Evolutionary conservation across 2,329 filamentous ascomycete species (phyloP).

Genomic region (Dothideomycetes sp.): DNA sequence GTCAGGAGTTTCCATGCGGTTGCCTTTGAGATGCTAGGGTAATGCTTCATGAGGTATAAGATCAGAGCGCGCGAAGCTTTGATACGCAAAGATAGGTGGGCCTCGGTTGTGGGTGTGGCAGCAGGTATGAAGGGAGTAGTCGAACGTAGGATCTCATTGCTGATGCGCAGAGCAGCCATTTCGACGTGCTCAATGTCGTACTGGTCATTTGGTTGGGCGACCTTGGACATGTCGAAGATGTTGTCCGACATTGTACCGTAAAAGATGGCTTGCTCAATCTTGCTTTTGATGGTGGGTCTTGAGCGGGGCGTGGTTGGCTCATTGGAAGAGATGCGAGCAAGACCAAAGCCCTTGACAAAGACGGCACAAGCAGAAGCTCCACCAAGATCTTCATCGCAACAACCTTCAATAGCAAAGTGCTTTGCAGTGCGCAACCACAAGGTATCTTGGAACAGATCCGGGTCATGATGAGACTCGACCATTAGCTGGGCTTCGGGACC

Average conservation of each 20-base stretch:
- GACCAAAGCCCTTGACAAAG: constrained; percentile 46
- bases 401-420: constrained; percentile 39
- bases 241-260: constrained; percentile 74
- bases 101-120: constrained; percentile 60
- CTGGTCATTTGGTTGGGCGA: constrained; percentile 38
- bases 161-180: constrained; percentile 65
- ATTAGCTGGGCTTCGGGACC: constrained; percentile 68
- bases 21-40: constrained; percentile 50
- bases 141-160: constrained; percentile 70
- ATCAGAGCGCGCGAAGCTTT: constrained; percentile 67
- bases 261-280: constrained; percentile 89
- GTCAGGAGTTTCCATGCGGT: constrained; percentile 75
- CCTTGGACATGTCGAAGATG: constrained; percentile 71
- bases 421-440: constrained; percentile 58
- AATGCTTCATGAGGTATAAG: constrained; percentile 55
- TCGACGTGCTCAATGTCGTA: constrained; percentile 64
- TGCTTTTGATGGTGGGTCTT: constrained; percentile 69
- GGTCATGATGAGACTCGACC: constrained; percentile 51
- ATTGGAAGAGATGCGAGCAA: constrained; percentile 43
- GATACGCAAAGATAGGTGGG: constrained; percentile 64
- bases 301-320: constrained; percentile 46
- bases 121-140: constrained; percentile 63
- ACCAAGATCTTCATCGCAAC: constrained; percentile 32
- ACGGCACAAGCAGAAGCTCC: constrained; percentile 33
- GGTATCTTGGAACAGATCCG: constrained; percentile 71